phyloP scores from a whole-genome alignment of 257 asterid genomes.

The Thymus mandschuricus region DNA sequence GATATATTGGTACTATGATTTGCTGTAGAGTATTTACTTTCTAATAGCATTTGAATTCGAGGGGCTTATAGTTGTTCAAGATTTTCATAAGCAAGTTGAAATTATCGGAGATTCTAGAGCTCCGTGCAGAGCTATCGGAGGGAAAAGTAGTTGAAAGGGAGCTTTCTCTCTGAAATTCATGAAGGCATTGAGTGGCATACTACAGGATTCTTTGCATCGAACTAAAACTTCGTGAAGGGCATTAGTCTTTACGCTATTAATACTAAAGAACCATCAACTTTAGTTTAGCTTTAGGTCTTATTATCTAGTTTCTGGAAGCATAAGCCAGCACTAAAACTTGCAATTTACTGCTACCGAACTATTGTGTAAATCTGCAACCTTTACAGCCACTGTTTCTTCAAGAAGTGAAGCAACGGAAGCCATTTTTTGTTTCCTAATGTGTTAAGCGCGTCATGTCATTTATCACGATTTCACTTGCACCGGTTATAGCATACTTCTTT shows the following conservation, averaged over 20 bases:
- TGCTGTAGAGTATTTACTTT: slow-evolving; percentile 1
- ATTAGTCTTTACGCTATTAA: neutral
- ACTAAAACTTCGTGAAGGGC: neutral
- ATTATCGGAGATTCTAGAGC: slow-evolving; percentile 4
- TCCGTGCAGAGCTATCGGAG: slow-evolving; percentile 7
- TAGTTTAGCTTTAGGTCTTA: neutral
- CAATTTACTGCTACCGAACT: neutral
- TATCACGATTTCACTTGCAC: neutral
- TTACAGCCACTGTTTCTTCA: too few relatives aligned
- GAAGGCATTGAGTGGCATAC: neutral
- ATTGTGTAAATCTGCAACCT: too few relatives aligned
- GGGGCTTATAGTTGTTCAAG: neutral
- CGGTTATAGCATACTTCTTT: neutral
- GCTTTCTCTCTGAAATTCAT: neutral
- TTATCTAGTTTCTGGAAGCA: neutral
- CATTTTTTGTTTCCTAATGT: neutral
- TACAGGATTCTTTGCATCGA: neutral
- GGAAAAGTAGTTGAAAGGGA: neutral
- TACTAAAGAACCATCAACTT: neutral
- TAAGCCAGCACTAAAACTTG: neutral
- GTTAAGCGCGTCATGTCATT: neutral
- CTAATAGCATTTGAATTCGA: neutral
- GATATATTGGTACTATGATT: neutral
- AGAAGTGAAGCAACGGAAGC: too few relatives aligned
- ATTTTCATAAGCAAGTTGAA: slow-evolving; percentile 16